Conservation (phyloP, 2,329 filamentous ascomycete genomes). For the Diaporthe velutina region DNA sequence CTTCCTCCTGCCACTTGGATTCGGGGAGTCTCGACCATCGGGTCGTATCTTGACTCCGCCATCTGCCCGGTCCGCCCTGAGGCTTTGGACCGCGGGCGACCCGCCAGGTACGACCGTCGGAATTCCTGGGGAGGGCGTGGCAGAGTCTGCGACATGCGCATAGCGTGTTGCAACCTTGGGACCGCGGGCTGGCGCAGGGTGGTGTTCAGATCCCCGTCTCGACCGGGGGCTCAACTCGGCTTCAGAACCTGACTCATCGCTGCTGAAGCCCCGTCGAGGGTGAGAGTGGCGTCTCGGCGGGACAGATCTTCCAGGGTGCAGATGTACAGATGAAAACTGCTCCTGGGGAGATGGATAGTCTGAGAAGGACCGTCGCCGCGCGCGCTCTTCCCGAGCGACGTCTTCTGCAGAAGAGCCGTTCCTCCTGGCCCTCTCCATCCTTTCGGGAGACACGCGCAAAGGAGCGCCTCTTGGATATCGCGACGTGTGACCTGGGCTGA, state of each 20-base stretch:
- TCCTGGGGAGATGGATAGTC: slow-evolving; percentile 59
- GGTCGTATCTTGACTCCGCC: slow-evolving; percentile 42
- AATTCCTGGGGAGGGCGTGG: slow-evolving; percentile 37
- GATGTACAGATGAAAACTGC: slow-evolving; percentile 48
- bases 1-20: not conserved
- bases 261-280: slow-evolving; percentile 55
- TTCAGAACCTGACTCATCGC: slow-evolving; percentile 57
- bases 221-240: slow-evolving; percentile 44
- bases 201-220: slow-evolving; percentile 39
- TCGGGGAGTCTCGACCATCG: slow-evolving; percentile 22
- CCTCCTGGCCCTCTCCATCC: slow-evolving; percentile 48
- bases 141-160: slow-evolving; percentile 42
- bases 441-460: slow-evolving; percentile 39
- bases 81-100: slow-evolving; percentile 13
- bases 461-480: slow-evolving; percentile 46
- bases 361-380: slow-evolving; percentile 64
- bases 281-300: slow-evolving; percentile 63
- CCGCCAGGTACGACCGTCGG: slow-evolving; percentile 10
- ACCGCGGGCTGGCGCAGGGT: slow-evolving; percentile 27
- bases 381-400: slow-evolving; percentile 48
- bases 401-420: slow-evolving; percentile 52
- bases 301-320: slow-evolving; percentile 50
- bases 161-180: slow-evolving; percentile 37
- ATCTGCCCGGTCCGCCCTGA: slow-evolving; percentile 31
- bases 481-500: slow-evolving; percentile 52